A percentile compares a stretch with the other conserved stretches of the same genome.
Evolutionary conservation across 106 monocot species (phyloP).

Genomic region (Cymbidium sinense): DNA sequence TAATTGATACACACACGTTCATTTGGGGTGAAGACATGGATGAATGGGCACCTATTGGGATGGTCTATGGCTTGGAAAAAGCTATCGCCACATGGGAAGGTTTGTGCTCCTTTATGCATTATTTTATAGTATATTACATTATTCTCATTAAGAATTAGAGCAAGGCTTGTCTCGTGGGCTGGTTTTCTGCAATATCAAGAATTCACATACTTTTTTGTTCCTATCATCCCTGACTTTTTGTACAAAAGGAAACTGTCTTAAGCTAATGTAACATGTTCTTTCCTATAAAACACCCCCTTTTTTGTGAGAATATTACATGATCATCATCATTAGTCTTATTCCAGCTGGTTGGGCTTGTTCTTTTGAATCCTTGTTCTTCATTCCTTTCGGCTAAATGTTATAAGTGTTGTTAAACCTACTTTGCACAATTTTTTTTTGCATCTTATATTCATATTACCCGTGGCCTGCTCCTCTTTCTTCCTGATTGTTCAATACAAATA

Average conservation of each 20-base stretch:
- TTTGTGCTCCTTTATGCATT: constrained; percentile 16
- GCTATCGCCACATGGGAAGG: constrained; percentile 95
- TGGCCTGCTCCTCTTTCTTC: not conserved
- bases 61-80: constrained; percentile 81
- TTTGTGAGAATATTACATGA: not conserved
- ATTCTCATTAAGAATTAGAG: no score
- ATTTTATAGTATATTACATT: not conserved
- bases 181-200: not conserved
- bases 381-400: not conserved
- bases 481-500: not conserved
- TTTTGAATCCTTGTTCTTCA: not conserved
- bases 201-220: no score
- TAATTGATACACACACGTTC: constrained; percentile 81
- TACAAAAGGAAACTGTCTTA: not conserved
- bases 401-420: not conserved
- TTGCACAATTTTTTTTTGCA: not conserved
- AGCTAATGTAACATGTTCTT: not conserved
- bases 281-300: not conserved
- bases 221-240: no score
- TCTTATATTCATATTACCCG: not conserved
- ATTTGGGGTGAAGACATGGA: constrained; percentile 96
- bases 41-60: constrained; percentile 91
- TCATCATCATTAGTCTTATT: not conserved
- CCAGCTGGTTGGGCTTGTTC: not conserved
- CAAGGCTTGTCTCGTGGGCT: no score